phyloP scores from a whole-genome alignment of 2,329 filamentous ascomycete genomes.

The Stromatinia cepivora region DNA sequence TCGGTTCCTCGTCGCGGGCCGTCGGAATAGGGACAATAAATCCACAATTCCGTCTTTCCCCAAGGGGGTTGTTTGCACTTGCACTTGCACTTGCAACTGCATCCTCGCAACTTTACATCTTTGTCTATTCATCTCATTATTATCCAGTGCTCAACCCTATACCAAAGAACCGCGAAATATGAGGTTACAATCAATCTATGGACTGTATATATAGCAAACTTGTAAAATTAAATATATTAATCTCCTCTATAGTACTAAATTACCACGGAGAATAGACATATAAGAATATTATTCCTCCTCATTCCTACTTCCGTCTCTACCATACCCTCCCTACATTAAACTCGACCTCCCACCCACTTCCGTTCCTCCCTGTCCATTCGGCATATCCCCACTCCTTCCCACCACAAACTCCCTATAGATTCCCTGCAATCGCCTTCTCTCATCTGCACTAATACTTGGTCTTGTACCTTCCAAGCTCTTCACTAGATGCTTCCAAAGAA shows the following conservation, averaged over 20 bases:
- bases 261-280: not conserved
- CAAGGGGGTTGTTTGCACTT: not conserved
- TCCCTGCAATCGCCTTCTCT: slow-evolving; percentile 69
- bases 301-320: not conserved
- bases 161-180: not conserved
- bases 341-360: slow-evolving; percentile 92
- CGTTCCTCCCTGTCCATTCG: slow-evolving; percentile 83
- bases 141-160: too few species aligned
- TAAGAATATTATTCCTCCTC: not conserved
- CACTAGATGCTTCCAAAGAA: slow-evolving; percentile 80
- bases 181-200: not conserved
- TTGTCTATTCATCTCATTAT: not conserved
- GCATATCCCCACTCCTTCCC: slow-evolving; percentile 92
- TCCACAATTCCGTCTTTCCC: not conserved
- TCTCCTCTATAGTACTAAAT: not conserved
- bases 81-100: slow-evolving; percentile 1
- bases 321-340: slow-evolving; percentile 62
- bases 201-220: not conserved
- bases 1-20: too few species aligned
- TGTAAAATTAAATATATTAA: not conserved
- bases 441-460: slow-evolving; percentile 77
- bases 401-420: slow-evolving; percentile 95
- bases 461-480: slow-evolving; percentile 75
- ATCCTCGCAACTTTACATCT: not conserved
- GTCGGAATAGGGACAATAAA: too few species aligned